These are phyloP conservation scores for Bromus sterilis DNA, from an alignment of 176 grass and related monocot species.

Conservation along the genomic window DNA sequence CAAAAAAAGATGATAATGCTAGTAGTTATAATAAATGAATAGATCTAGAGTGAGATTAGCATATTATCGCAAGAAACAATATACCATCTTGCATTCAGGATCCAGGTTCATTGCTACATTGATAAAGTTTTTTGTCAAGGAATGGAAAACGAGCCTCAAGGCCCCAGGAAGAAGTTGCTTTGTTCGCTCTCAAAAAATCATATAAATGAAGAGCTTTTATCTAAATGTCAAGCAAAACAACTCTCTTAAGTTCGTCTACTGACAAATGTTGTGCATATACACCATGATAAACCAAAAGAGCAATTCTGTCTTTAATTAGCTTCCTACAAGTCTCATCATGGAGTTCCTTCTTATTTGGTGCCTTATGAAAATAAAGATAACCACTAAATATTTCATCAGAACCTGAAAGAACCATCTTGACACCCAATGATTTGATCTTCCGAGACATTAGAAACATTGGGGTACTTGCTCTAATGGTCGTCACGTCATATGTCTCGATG, in stretches of 20 bases:
- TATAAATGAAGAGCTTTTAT: too few relatives aligned
- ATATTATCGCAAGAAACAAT: too few relatives aligned
- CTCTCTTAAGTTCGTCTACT: too few relatives aligned
- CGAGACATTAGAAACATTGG: too few relatives aligned
- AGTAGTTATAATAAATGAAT: too few relatives aligned
- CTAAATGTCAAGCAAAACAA: too few relatives aligned
- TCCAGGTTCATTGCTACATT: constrained; percentile 87
- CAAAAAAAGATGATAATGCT: neutral
- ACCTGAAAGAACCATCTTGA: constrained; percentile 98
- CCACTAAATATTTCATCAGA: constrained; percentile 97
- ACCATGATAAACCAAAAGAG: too few relatives aligned
- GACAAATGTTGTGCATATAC: too few relatives aligned
- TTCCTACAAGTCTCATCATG: constrained; percentile 87
- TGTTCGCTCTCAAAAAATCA: too few relatives aligned
- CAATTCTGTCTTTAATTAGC: constrained; percentile 50
- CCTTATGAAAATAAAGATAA: constrained; percentile 97
- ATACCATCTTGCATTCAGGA: constrained; percentile 99
- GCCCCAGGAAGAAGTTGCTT: constrained; percentile 95
- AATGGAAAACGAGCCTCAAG: constrained; percentile 92
- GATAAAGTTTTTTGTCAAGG: constrained; percentile 92
- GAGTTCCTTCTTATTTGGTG: constrained; percentile 95
- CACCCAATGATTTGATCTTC: constrained; percentile 92
- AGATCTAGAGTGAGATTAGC: too few relatives aligned
- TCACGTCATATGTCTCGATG: constrained; percentile 85
- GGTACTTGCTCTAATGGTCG: constrained; percentile 89